A percentile compares a stretch with the other conserved stretches of the same genome.
Evolutionary conservation across 345 rosid species (phyloP).

Genomic region (Fremontodendron californicum): DNA sequence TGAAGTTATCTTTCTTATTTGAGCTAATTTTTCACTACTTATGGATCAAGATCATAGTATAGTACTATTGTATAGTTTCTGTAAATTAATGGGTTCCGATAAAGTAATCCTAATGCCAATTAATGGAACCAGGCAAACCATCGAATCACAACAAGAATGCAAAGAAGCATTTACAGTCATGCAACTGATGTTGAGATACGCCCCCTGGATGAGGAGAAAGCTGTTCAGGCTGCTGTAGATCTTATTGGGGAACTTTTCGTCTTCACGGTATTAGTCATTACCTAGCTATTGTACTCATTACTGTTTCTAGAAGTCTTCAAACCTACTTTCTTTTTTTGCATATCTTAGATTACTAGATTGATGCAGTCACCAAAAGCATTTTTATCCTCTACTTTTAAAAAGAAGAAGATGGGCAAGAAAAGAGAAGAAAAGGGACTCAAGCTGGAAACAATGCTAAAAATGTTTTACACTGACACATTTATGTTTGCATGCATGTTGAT

Average conservation of each 20-base stretch:
- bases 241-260: slow-evolving; percentile 83
- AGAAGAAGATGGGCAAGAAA: neutral
- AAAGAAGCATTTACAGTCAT: slow-evolving; percentile 72
- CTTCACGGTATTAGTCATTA: slow-evolving; percentile 51
- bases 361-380: neutral
- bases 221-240: slow-evolving; percentile 94
- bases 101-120: slow-evolving; percentile 8
- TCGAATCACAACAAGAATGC: slow-evolving; percentile 65
- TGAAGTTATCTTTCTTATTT: neutral
- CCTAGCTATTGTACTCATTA: neutral
- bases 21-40: neutral
- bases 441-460: neutral
- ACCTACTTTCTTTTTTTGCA: neutral
- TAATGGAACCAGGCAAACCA: slow-evolving; percentile 59
- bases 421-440: neutral
- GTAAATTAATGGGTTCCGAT: neutral
- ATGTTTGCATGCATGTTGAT: neutral
- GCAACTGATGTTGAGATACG: slow-evolving; percentile 83
- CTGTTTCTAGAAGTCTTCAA: neutral
- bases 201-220: slow-evolving; percentile 87
- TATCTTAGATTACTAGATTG: neutral
- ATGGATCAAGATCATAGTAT: neutral
- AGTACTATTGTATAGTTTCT: neutral
- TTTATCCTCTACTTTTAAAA: neutral
- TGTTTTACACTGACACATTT: neutral